These are phyloP conservation scores for Cladorrhinum sp. DNA, from an alignment of 2,329 filamentous ascomycete species.

Conservation along the genomic window DNA sequence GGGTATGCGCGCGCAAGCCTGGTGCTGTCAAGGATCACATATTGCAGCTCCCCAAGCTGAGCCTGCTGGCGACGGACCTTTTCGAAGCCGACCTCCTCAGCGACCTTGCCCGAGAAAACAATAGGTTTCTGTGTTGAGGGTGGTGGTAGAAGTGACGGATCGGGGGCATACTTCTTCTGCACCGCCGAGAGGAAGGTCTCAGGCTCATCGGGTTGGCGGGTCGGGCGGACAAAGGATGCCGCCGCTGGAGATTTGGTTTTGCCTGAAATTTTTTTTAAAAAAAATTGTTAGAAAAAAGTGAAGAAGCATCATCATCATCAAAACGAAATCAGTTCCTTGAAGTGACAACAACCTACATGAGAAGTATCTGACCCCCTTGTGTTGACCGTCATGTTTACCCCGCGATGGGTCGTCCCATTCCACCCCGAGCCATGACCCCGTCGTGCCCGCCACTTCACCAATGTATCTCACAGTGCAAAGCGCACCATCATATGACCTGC, in stretches of 20 bases:
- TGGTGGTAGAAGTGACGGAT: slow-evolving; percentile 37
- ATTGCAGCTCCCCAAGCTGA: slow-evolving; percentile 70
- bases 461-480: slow-evolving; percentile 83
- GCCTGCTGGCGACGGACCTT: slow-evolving; percentile 82
- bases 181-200: slow-evolving; percentile 77
- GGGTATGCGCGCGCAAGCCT: slow-evolving; percentile 46
- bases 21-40: slow-evolving; percentile 78
- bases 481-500: slow-evolving; percentile 73
- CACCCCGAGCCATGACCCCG: slow-evolving; percentile 83
- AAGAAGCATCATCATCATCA: slow-evolving; percentile 7
- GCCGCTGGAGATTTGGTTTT: slow-evolving; percentile 64
- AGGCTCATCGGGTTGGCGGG: slow-evolving; percentile 63
- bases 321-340: too few relatives aligned
- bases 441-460: slow-evolving; percentile 71
- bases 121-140: slow-evolving; percentile 48
- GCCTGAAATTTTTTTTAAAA: slow-evolving; percentile 36
- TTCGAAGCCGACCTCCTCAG: slow-evolving; percentile 92
- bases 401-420: slow-evolving; percentile 90
- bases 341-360: slow-evolving; percentile 72
- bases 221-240: slow-evolving; percentile 83
- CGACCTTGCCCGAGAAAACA: slow-evolving; percentile 73
- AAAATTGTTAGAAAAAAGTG: not conserved
- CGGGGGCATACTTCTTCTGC: slow-evolving; percentile 76
- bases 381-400: slow-evolving; percentile 87
- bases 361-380: slow-evolving; percentile 79